Percentiles rank a stretch among this genome's conserved stretches.
phyloP scores from a whole-genome alignment of 768 basidiomycete species.

The Serendipita sp. region DNA sequence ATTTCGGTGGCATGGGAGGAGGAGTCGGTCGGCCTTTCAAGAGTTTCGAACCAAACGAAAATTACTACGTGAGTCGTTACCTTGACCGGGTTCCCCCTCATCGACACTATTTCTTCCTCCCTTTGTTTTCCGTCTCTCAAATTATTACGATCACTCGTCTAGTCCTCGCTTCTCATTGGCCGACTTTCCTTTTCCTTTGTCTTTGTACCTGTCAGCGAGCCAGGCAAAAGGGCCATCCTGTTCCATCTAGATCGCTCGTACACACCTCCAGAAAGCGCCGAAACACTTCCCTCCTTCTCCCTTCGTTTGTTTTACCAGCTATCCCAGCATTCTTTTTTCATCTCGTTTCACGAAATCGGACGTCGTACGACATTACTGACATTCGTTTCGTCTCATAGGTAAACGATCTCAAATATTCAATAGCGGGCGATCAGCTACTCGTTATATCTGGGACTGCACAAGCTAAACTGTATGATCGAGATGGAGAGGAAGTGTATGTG shows the following conservation, averaged over 20 bases:
- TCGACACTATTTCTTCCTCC: not conserved
- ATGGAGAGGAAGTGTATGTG: slow-evolving; percentile 83
- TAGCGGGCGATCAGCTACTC: slow-evolving; percentile 71
- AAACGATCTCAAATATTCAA: slow-evolving; percentile 79
- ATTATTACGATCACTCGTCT: not conserved
- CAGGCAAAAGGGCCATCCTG: not conserved
- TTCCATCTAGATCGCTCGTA: not conserved
- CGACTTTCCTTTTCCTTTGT: not conserved
- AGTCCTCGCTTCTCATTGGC: not conserved
- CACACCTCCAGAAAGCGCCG: not conserved
- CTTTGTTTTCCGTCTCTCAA: not conserved
- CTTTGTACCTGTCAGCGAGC: not conserved
- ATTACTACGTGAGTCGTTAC: slow-evolving; percentile 54
- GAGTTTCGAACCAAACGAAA: slow-evolving; percentile 87
- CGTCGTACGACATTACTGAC: not conserved
- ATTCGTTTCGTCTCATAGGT: slow-evolving; percentile 36
- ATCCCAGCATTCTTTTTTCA: not conserved
- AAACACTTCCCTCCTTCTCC: not conserved
- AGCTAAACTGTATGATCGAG: slow-evolving; percentile 77
- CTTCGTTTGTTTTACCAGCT: not conserved
- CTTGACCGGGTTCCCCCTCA: slow-evolving; percentile 8
- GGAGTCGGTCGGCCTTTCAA: slow-evolving; percentile 78
- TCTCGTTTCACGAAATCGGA: not conserved
- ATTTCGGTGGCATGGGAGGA: slow-evolving; percentile 94
- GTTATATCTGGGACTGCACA: slow-evolving; percentile 79